Conservation (phyloP, 2,329 filamentous ascomycete species). For the Colletotrichum shisoi region DNA sequence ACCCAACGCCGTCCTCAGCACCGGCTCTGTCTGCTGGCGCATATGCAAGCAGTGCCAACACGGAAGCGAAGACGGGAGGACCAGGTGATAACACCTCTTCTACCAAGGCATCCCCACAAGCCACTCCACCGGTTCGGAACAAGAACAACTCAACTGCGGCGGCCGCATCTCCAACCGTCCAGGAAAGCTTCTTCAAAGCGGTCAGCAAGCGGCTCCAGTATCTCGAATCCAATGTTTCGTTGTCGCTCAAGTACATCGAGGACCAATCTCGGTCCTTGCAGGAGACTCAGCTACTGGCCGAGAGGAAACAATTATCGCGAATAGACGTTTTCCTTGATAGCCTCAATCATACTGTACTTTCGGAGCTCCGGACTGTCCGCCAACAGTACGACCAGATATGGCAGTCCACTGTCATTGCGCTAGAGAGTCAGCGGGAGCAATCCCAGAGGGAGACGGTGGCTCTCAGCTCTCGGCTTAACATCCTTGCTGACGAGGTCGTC, state of each 20-base stretch:
- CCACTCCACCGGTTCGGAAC: slow-evolving; percentile 46
- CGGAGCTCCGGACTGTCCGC: slow-evolving; percentile 78
- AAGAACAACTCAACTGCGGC: slow-evolving; percentile 53
- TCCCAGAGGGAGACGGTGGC: slow-evolving; percentile 84
- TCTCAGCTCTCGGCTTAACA: slow-evolving; percentile 78
- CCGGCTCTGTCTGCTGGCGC: neutral
- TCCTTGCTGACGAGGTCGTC: slow-evolving; percentile 91
- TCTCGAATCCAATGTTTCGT: slow-evolving; percentile 88
- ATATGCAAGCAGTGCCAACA: neutral
- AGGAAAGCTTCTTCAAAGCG: slow-evolving; percentile 98
- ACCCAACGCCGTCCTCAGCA: neutral
- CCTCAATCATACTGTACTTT: slow-evolving; percentile 86
- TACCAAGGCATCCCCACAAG: slow-evolving; percentile 45
- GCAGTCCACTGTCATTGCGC: slow-evolving; percentile 91
- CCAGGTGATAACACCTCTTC: slow-evolving; percentile 34
- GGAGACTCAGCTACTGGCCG: slow-evolving; percentile 84
- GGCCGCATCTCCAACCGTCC: slow-evolving; percentile 78
- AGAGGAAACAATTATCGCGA: slow-evolving; percentile 86
- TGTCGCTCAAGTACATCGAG: slow-evolving; percentile 95
- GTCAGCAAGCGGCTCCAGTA: slow-evolving; percentile 91
- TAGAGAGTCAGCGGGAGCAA: slow-evolving; percentile 87
- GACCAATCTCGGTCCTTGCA: slow-evolving; percentile 91
- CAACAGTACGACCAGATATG: slow-evolving; percentile 95
- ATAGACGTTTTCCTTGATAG: slow-evolving; percentile 81
- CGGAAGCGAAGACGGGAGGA: slow-evolving; percentile 2